Evolutionary conservation across 805 yeast genomes (phyloP), one percentile per base, ranked within the genome.

Genomic region (Yarrowia sp.): DNA sequence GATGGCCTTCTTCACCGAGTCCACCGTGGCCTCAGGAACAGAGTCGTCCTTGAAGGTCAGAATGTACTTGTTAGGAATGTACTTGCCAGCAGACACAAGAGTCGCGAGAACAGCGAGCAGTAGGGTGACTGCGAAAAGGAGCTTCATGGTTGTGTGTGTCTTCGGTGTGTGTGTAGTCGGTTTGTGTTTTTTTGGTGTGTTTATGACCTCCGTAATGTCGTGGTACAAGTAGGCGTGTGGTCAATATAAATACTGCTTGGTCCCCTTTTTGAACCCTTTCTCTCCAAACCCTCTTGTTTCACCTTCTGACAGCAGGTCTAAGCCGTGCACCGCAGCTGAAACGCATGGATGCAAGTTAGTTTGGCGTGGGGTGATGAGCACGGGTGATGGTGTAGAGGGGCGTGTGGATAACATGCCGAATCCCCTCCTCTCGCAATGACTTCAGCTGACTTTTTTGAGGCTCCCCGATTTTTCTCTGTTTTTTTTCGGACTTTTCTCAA

Each of bases 61-160:
- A 33, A 58, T 58, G 50, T 58, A 58, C 33, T 58, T 58, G 64
- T 58, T 58, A 30, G 64, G 64, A 19, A 58, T 58, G 50, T 3
- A 20, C 2, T 55, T 58, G 12, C 50, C 39, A 3, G 64, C 64
- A 0, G 49, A 15, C 8, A 55, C 50, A 3, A 58, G 33, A 13
- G 49, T 9, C 4, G 40, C 50, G 9, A 58, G 33, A 13, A 50
- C 24, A 20, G 61, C 64, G 15, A 58, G 9, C 10, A 58, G 50
- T 2, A 50, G 42, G 1, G 52, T 47, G 24, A 33, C 30, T 24
- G 30, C 8, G 19, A 58, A 14, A 4, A 42, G 12, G 6, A 58
- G 33, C 43, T 43, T 42, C 64, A 58, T 58, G 17, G 7, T 43
- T 44, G 19, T 24, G 38, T 19, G 13, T 34, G 42, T 15, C n/a